Evolutionary conservation across 495 filamentous ascomycete genomes (phyloP).

Genomic region (Trichoderma asperelloides): DNA sequence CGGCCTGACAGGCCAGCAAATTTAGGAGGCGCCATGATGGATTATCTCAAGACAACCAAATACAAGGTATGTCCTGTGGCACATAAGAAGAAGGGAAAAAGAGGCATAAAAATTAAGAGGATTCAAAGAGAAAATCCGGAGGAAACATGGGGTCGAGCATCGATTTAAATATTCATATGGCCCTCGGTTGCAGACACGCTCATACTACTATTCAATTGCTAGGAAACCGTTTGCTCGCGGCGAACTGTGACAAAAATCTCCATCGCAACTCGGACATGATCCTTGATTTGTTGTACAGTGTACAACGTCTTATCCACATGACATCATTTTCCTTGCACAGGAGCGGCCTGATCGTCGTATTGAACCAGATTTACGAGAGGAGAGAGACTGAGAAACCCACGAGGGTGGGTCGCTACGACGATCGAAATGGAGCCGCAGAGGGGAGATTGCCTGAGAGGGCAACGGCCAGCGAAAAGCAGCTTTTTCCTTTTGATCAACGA

Average conservation of each 20-base stretch:
- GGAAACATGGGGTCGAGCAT: not conserved
- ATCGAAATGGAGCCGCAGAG: not conserved
- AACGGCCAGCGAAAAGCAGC: not conserved
- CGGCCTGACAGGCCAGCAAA: slow-evolving; percentile 58
- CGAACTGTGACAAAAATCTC: not conserved
- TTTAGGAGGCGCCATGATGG: slow-evolving; percentile 31
- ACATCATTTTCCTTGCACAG: not conserved
- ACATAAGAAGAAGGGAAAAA: not conserved
- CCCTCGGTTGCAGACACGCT: not conserved
- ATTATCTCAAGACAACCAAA: not conserved
- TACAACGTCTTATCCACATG: not conserved
- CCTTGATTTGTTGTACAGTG: not conserved
- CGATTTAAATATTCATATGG: not conserved
- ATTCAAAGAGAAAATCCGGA: not conserved
- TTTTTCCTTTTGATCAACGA: not conserved
- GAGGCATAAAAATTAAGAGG: not conserved
- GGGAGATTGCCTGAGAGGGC: not conserved
- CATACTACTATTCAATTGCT: not conserved
- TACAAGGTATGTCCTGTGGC: not conserved
- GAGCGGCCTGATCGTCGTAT: not conserved
- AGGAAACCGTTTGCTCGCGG: not conserved
- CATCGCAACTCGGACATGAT: not conserved
- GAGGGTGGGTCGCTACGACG: not conserved
- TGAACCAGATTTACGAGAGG: not conserved
- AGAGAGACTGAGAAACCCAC: not conserved